These are phyloP conservation scores for Parietaria judaica DNA, from an alignment of 306 rosid genomes.

Conservation along the genomic window DNA sequence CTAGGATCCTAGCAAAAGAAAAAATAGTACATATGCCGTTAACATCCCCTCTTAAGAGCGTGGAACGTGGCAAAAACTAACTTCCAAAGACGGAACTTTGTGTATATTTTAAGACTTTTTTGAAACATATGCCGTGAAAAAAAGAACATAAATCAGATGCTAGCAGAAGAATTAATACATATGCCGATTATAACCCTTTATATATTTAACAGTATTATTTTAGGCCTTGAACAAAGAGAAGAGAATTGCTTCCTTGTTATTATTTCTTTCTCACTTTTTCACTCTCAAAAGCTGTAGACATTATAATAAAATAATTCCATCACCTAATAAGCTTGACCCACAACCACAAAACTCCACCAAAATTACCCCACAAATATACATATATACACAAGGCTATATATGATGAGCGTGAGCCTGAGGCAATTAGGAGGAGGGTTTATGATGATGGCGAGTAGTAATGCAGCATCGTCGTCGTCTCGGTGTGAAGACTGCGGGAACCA, in stretches of 20 bases:
- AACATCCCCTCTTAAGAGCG: no score
- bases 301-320: background rate
- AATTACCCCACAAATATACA: background rate
- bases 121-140: no score
- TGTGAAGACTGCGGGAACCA: constrained; percentile 76
- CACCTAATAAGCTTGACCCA: constrained; percentile 11
- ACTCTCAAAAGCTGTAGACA: background rate
- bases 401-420: no score
- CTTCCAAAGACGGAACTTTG: no score
- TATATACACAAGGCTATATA: no score
- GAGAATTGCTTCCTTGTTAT: constrained; percentile 2
- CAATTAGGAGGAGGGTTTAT: background rate
- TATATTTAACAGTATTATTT: background rate
- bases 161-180: no score
- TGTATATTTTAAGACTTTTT: no score
- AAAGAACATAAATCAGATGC: no score
- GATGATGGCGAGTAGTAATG: constrained; percentile 21
- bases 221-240: constrained; percentile 2
- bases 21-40: no score
- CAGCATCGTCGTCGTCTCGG: constrained; percentile 13
- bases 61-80: no score
- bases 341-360: constrained; percentile 6
- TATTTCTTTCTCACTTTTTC: background rate
- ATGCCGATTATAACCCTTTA: background rate
- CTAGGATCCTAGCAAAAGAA: no score